These are phyloP conservation scores for Xerocomellus chrysenteron DNA, from an alignment of 768 basidiomycete species.

Conservation along the genomic window DNA sequence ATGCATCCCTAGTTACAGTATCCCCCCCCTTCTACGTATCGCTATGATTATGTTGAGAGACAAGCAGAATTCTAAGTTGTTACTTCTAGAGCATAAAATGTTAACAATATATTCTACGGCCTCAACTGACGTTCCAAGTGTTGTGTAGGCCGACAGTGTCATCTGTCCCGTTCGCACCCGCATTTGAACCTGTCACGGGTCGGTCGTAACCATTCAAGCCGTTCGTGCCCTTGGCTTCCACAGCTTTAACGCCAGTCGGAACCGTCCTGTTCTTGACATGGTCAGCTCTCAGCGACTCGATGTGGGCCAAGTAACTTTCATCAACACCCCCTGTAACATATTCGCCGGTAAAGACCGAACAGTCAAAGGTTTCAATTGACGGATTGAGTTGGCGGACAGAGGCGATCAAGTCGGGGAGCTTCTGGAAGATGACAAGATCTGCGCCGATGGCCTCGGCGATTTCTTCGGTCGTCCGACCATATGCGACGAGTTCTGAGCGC, in stretches of 20 bases:
- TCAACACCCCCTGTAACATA: constrained; percentile 95
- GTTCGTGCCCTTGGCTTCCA: constrained; percentile 37
- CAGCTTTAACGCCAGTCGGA: constrained; percentile 30
- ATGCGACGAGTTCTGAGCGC: constrained; percentile 86
- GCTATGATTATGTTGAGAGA: constrained; percentile 4
- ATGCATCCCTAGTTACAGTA: constrained; percentile 6
- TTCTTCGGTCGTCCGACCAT: constrained; percentile 66
- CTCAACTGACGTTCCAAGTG: constrained; percentile 49
- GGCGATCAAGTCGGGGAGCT: constrained; percentile 79
- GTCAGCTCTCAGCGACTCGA: constrained; percentile 82
- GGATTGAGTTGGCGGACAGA: constrained; percentile 88
- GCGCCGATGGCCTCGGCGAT: constrained; percentile 87
- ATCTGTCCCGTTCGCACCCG: constrained; percentile 60
- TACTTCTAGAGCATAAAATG: constrained; percentile 3
- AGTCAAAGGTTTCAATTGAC: constrained; percentile 77
- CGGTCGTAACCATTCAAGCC: constrained; percentile 17
- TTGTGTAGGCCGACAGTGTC: constrained; percentile 83
- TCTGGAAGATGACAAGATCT: constrained; percentile 95
- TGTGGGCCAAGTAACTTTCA: constrained; percentile 69
- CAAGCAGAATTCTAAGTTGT: neutral
- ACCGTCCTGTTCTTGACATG: constrained; percentile 61
- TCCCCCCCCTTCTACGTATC: constrained; percentile 3
- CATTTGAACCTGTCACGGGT: constrained; percentile 34
- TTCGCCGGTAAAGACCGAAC: constrained; percentile 96
- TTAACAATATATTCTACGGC: neutral